Evolutionary conservation across 495 filamentous ascomycete genomes (phyloP), one percentile per base, ranked within the genome.

Genomic region (Lepidopterella palustris): DNA sequence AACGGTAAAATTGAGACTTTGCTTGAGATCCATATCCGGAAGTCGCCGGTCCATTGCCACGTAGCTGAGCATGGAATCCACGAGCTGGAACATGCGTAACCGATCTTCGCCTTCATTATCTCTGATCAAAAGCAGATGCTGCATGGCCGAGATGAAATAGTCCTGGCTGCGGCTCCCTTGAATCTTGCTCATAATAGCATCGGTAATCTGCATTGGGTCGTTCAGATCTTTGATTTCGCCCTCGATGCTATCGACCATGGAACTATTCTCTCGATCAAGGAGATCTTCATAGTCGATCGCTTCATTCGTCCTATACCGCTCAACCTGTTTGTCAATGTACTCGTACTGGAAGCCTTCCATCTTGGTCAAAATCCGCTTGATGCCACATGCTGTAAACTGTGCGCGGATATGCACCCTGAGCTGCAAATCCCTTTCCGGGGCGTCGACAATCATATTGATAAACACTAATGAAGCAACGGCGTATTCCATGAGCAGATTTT

Each of bases 301-400:
- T 69, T 96, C 93, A 72, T 97, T 96, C 31, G 88, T 84, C 61
- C 88, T 84, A 76, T 93, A 98, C 40, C 86, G 84, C 71, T 97
- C 92, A 61, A 97, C 87, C 76, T 98, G 93, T 79, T 97, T 97
- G 77, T 98, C 92, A 62, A 98, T 96, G 58, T 95, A 82, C 63
- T 98, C 95, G 74, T 97, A 98, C 72, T 97, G 90, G 78, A 98
- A 98, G 31, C 82, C 89, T 71, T 96, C 93, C 93, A 98, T 96
- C 81, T 98, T 98, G 53, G 79, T 84, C 72, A 97, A 74, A 60
- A 98, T 90, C 62, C 95, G 84, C 76, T 90, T 92, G 80, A 98
- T 88, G 52, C 93, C 93, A 75, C 92, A 96, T 70, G 89, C 89
- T 63, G 86, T 96, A 68, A 98, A 97, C 74, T 97, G 93, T 28